A percentile compares a stretch with the other conserved stretches of the same genome.
These are phyloP conservation scores for Tylopilus felleus DNA, from an alignment of 768 basidiomycete species.

Conservation along the genomic window DNA sequence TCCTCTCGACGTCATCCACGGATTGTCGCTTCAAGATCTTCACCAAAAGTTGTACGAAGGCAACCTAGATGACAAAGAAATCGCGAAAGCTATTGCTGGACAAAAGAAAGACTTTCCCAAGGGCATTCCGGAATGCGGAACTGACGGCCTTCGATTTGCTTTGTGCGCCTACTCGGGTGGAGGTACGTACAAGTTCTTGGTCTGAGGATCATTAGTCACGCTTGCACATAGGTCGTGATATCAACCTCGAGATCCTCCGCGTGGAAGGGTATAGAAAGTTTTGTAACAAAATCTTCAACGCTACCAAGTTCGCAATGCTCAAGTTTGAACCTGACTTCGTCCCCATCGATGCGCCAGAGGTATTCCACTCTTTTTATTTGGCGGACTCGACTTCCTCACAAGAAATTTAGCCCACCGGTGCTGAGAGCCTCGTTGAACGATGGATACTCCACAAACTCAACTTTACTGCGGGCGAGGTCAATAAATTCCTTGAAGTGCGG, in stretches of 20 bases:
- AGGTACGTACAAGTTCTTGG: constrained; percentile 42
- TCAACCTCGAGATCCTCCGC: constrained; percentile 92
- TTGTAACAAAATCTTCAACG: constrained; percentile 99
- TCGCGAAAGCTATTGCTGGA: constrained; percentile 83
- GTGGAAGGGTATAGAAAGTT: constrained; percentile 99
- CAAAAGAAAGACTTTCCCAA: constrained; percentile 99
- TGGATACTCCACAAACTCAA: constrained; percentile 97
- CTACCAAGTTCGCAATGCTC: constrained; percentile 98
- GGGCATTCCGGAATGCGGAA: constrained; percentile 98
- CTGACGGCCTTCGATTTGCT: constrained; percentile 93
- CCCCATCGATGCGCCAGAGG: constrained; percentile 68
- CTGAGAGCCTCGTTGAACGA: constrained; percentile 87
- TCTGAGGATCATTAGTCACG: background rate
- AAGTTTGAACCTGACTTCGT: constrained; percentile 85
- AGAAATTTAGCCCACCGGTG: constrained; percentile 67
- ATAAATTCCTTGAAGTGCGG: constrained; percentile 67
- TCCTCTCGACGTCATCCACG: constrained; percentile 92
- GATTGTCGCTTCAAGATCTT: constrained; percentile 70
- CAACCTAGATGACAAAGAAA: constrained; percentile 91
- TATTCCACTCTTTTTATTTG: constrained; percentile 27
- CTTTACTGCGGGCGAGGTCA: constrained; percentile 71
- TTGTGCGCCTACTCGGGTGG: constrained; percentile 92
- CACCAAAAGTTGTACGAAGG: constrained; percentile 87
- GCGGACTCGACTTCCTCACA: constrained; percentile 3
- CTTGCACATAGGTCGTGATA: constrained; percentile 74